These are phyloP conservation scores for Ogataea saltuana DNA, from an alignment of 805 yeast genomes.

Conservation along the genomic window DNA sequence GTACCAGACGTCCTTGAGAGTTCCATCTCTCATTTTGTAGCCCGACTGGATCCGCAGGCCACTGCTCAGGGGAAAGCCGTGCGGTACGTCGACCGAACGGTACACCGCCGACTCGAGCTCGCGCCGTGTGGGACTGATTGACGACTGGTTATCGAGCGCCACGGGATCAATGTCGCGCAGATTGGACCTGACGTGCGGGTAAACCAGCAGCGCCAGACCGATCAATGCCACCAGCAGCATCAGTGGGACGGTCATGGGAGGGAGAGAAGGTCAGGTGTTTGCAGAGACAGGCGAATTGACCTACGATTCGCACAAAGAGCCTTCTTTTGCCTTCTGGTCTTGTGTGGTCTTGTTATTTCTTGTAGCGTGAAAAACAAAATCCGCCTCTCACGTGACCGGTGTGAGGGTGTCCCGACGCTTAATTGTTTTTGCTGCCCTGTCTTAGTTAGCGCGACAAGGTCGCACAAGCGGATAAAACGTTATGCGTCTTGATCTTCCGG, in stretches of 20 bases:
- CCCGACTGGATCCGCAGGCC: constrained; percentile 68
- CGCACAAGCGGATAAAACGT: background rate
- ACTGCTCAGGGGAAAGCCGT: constrained; percentile 64
- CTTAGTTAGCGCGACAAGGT: background rate
- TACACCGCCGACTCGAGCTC: constrained; percentile 73
- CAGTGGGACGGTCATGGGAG: no score
- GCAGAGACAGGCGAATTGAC: no score
- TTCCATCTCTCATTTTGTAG: constrained; percentile 72
- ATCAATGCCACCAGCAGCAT: constrained; percentile 10
- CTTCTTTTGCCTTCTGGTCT: no score
- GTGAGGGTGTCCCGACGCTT: no score
- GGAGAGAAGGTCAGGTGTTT: no score
- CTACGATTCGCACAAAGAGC: no score
- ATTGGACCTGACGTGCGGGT: constrained; percentile 32
- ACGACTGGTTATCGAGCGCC: constrained; percentile 64
- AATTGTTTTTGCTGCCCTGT: background rate
- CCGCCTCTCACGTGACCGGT: no score
- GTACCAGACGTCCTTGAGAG: constrained; percentile 72
- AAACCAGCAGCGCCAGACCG: constrained; percentile 13
- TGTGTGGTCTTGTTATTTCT: no score
- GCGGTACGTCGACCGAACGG: constrained; percentile 73
- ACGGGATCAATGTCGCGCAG: constrained; percentile 57
- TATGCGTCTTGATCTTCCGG: background rate
- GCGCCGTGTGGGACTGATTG: constrained; percentile 62
- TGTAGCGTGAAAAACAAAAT: no score